A percentile compares a stretch with the other conserved stretches of the same genome.
These are phyloP conservation scores for Arabidopsis arenosa DNA, from an alignment of 345 rosid species.

Conservation along the genomic window DNA sequence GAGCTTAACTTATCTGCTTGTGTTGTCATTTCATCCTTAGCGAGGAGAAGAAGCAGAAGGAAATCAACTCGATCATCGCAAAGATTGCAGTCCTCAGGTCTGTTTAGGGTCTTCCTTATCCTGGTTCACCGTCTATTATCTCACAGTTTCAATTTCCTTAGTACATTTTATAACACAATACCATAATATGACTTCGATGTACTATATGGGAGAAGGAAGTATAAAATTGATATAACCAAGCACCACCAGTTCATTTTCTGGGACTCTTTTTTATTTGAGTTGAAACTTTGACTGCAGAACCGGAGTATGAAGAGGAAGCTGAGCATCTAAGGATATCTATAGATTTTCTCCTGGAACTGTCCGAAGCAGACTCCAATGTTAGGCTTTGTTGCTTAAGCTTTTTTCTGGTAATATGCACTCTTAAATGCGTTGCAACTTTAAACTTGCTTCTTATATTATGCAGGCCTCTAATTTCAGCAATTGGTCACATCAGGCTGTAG, in stretches of 20 bases:
- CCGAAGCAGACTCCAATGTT: constrained; percentile 57
- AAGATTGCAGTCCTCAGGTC: constrained; percentile 55
- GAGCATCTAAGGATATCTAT: constrained; percentile 76
- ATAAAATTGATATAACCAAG: background rate
- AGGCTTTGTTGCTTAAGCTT: constrained; percentile 38
- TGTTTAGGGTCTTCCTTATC: background rate
- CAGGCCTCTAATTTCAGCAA: constrained; percentile 71
- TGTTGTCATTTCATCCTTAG: constrained; percentile 46
- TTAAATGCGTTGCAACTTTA: constrained; percentile 11
- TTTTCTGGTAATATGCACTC: constrained; percentile 23
- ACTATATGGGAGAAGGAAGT: constrained; percentile 23
- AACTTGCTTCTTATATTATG: constrained; percentile 30
- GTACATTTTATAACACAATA: constrained; percentile 11
- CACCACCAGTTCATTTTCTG: constrained; percentile 3
- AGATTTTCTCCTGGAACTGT: constrained; percentile 82
- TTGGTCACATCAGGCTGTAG: constrained; percentile 97
- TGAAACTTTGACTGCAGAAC: constrained; percentile 54
- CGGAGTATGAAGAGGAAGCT: constrained; percentile 56
- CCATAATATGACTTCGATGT: constrained; percentile 17
- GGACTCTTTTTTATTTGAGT: constrained; percentile 16
- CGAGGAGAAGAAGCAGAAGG: constrained; percentile 57
- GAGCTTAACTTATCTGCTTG: constrained; percentile 30
- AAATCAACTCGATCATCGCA: constrained; percentile 47
- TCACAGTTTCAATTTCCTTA: constrained; percentile 16
- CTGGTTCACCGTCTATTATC: background rate